These are phyloP conservation scores for Conticribra weissflogii DNA, from an alignment of 108 stramenopile genomes.

Conservation along the genomic window DNA sequence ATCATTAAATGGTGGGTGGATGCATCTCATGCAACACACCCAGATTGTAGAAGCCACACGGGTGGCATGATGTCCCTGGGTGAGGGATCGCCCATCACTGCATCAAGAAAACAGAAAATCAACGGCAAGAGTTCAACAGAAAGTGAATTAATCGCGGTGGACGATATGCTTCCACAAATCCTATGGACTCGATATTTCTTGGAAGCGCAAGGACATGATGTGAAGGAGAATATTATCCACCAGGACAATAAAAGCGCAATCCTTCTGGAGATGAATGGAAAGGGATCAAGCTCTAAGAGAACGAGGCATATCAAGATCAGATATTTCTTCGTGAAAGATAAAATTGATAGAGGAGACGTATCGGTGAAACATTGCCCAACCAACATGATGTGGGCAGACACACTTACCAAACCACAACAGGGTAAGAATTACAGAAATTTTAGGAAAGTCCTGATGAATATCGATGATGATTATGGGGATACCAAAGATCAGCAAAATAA, in stretches of 20 bases:
- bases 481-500: no score
- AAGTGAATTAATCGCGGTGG: no score
- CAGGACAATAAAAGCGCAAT: conserved; percentile 68
- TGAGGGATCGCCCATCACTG: no score
- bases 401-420: neutral
- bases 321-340: conserved; percentile 1
- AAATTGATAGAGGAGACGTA: neutral
- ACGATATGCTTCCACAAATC: conserved; percentile 45
- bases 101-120: conserved; percentile 46
- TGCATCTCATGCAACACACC: no score
- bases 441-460: no score
- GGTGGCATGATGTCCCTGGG: no score
- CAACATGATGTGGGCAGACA: neutral
- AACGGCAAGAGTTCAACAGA: no score
- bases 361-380: neutral
- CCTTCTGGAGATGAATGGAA: conserved; percentile 56
- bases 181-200: conserved; percentile 58
- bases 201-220: conserved; percentile 50
- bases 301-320: conserved; percentile 50
- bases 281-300: conserved; percentile 36
- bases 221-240: conserved; percentile 40
- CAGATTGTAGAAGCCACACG: no score
- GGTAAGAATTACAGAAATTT: neutral
- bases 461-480: no score
- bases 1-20: no score